Conservation (phyloP, 176 grass and related monocot species). For the Cenchrus purpureus region DNA sequence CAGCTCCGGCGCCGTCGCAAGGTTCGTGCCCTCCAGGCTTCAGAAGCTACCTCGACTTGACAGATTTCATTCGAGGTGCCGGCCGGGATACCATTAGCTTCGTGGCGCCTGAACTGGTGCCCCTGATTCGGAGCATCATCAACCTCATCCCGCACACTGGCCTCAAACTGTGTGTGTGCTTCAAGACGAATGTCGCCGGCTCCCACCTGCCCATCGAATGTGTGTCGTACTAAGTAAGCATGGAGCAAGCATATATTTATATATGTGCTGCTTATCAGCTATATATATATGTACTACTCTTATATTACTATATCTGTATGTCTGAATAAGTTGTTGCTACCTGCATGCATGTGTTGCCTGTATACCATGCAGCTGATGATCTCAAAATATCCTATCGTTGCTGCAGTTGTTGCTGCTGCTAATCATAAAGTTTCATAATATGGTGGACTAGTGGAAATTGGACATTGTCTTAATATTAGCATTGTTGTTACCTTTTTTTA, state of each 20-base stretch:
- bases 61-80: background rate
- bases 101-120: background rate
- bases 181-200: background rate
- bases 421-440: too few species aligned
- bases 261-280: too few species aligned
- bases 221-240: background rate
- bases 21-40: background rate
- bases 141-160: background rate
- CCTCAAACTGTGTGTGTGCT: background rate
- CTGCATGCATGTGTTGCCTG: background rate
- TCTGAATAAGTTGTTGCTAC: background rate
- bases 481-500: too few species aligned
- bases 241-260: background rate
- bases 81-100: background rate
- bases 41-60: background rate
- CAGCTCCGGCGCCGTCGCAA: background rate
- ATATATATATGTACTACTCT: too few species aligned
- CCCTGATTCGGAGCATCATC: rapidly evolving
- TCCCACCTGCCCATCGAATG: background rate
- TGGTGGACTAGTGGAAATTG: too few species aligned
- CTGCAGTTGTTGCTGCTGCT: too few species aligned
- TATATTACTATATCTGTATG: background rate
- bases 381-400: too few species aligned
- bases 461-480: too few species aligned
- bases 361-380: background rate